A percentile compares a stretch with the other conserved stretches of the same genome.
Conservation (phyloP, 345 rosid genomes). For the Eucalyptus paniculata region DNA sequence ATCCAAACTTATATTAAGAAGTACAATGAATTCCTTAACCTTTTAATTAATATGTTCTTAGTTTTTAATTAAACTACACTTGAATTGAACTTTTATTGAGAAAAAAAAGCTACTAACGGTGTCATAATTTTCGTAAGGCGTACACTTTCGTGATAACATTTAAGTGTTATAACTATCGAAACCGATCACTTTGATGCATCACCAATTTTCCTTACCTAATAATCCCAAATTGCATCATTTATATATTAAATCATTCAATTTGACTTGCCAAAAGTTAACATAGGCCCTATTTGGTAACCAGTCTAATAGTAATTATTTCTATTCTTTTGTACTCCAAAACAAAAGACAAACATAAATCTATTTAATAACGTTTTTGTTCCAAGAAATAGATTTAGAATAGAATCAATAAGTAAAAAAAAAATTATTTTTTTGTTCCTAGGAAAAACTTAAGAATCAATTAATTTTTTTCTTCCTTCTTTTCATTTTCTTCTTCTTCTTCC, state of each 20-base stretch:
- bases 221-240: background rate
- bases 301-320: too few species aligned
- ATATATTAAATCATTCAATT: background rate
- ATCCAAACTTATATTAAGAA: background rate
- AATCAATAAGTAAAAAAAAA: too few species aligned
- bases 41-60: background rate
- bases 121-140: background rate
- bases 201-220: background rate
- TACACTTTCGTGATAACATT: background rate
- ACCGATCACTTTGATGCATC: background rate
- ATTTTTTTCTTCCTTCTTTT: too few species aligned
- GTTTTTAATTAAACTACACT: background rate
- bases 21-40: background rate
- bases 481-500: too few species aligned
- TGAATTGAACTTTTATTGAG: background rate
- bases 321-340: rapidly evolving
- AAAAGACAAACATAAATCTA: rapidly evolving
- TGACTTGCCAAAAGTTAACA: background rate
- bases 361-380: rapidly evolving
- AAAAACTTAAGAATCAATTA: too few species aligned
- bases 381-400: rapidly evolving
- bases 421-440: rapidly evolving
- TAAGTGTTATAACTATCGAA: background rate
- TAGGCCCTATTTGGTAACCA: background rate
- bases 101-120: background rate